Evolutionary conservation across 106 monocot species (phyloP).

Genomic region (Xerophyta viscosa): DNA sequence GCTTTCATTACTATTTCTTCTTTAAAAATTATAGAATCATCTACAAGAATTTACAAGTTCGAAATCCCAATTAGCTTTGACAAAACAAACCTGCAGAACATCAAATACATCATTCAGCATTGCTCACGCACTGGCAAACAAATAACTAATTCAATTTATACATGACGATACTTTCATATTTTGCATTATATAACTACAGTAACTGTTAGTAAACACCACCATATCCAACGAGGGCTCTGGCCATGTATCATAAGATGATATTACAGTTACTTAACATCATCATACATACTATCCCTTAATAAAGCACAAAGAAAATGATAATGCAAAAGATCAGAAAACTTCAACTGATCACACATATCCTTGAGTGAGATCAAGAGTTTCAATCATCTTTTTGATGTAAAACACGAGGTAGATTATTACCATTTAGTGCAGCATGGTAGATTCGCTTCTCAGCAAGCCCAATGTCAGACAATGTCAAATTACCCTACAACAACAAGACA

Average conservation of each 20-base stretch:
- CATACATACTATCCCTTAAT: too few relatives aligned
- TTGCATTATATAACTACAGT: neutral
- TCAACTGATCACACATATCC: constrained; percentile 9
- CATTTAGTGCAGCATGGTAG: constrained; percentile 71
- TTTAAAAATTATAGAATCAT: constrained; percentile 9
- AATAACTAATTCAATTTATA: neutral
- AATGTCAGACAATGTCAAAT: constrained; percentile 55
- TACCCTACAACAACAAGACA: constrained; percentile 34
- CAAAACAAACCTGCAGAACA: constrained; percentile 52
- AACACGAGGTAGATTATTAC: constrained; percentile 64
- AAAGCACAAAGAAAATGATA: too few relatives aligned
- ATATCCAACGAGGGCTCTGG: neutral
- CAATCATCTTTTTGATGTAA: constrained; percentile 75
- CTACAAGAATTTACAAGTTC: constrained; percentile 18
- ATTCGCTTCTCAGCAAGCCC: constrained; percentile 68
- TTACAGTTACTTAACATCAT: neutral
- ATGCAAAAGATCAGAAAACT: neutral
- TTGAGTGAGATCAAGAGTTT: constrained; percentile 15
- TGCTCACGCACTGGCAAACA: neutral
- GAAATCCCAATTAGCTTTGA: constrained; percentile 33
- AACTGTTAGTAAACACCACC: too few relatives aligned
- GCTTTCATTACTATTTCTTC: constrained; percentile 1
- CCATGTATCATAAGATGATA: neutral
- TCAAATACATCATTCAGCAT: constrained; percentile 30
- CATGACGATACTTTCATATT: neutral